Percentiles rank a stretch among this genome's conserved stretches.
Conservation (phyloP, 495 filamentous ascomycete genomes). For the Tuber umbilicatum region DNA sequence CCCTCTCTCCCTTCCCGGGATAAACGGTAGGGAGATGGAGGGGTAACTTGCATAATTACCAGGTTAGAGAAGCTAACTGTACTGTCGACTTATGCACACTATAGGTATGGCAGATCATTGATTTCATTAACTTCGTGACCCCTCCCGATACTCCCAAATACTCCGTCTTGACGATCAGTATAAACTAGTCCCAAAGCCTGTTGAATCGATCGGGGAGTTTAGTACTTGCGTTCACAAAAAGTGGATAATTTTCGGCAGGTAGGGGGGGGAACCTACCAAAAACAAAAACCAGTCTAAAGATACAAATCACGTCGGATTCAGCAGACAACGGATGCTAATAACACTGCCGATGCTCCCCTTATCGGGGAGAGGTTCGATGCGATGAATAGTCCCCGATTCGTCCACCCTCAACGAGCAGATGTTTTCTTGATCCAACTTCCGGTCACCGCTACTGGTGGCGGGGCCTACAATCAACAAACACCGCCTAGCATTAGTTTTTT, state of each 20-base stretch:
- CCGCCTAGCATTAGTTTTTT: conserved; percentile 13
- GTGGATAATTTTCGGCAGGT: conserved; percentile 23
- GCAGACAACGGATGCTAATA: conserved; percentile 29
- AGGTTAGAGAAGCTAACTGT: not conserved
- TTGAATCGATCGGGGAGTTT: conserved; percentile 19
- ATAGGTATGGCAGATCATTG: conserved; percentile 1
- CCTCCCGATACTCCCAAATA: conserved; percentile 5
- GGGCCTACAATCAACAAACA: conserved; percentile 20
- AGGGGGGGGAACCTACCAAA: conserved; percentile 21
- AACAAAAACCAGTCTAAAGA: conserved; percentile 24
- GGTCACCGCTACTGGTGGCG: conserved; percentile 24
- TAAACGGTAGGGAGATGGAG: not conserved
- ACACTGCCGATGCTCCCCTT: conserved; percentile 30
- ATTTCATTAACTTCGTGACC: conserved; percentile 5
- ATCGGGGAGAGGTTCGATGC: conserved; percentile 27
- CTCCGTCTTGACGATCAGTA: conserved; percentile 2
- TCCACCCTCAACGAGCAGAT: conserved; percentile 22
- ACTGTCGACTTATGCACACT: conserved; percentile 1
- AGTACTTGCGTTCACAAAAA: conserved; percentile 26
- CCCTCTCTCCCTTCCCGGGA: not conserved
- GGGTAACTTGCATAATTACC: not conserved
- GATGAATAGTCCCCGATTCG: conserved; percentile 22
- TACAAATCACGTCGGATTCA: conserved; percentile 36
- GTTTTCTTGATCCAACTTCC: conserved; percentile 32
- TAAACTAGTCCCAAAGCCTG: conserved; percentile 20